Evolutionary conservation across 2,329 filamentous ascomycete species (phyloP).

Genomic region (Ramichloridium luteum): DNA sequence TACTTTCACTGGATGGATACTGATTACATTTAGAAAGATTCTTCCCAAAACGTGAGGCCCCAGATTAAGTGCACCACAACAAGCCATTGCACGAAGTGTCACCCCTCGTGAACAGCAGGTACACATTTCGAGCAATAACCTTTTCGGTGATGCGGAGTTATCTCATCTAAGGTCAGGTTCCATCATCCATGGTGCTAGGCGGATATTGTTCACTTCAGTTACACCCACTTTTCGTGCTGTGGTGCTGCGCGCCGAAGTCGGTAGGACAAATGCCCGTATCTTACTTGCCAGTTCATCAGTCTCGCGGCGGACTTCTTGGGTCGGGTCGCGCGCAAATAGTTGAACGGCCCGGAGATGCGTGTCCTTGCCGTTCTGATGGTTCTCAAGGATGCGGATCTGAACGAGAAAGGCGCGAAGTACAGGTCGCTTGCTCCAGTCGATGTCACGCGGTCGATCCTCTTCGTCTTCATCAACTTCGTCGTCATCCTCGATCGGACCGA

Average conservation of each 20-base stretch:
- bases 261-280: constrained; percentile 2
- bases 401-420: constrained; percentile 80
- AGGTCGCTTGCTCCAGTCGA: constrained; percentile 45
- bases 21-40: no score
- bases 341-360: constrained; percentile 93
- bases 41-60: no score
- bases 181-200: constrained; percentile 24
- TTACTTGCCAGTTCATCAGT: constrained; percentile 1
- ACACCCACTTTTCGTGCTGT: neutral
- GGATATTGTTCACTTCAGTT: constrained; percentile 20
- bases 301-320: constrained; percentile 7
- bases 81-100: no score
- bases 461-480: constrained; percentile 20
- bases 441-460: constrained; percentile 19
- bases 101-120: no score
- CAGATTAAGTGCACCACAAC: no score
- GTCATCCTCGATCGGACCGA: constrained; percentile 36
- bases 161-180: constrained; percentile 26
- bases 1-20: no score
- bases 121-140: no score
- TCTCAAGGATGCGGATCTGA: constrained; percentile 83
- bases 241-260: constrained; percentile 1
- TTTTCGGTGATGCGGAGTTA: no score
- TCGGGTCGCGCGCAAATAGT: constrained; percentile 51
- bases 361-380: constrained; percentile 98